phyloP scores from a whole-genome alignment of 805 yeast genomes.

The Kodamaea jinghongensis region DNA sequence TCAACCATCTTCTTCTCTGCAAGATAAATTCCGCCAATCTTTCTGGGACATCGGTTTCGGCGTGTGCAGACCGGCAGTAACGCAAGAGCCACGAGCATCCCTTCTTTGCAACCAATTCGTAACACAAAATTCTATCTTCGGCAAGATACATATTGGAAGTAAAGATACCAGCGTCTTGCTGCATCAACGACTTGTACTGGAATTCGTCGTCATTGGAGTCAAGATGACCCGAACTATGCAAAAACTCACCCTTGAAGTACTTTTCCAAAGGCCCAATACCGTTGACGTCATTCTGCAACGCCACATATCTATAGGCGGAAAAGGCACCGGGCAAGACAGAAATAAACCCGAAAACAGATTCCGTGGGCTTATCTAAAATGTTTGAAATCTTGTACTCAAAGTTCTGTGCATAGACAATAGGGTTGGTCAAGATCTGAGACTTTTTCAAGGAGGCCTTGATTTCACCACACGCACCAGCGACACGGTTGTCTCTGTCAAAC shows the following conservation, averaged over 20 bases:
- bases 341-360: constrained; percentile 62
- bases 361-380: constrained; percentile 65
- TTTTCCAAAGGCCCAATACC: constrained; percentile 62
- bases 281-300: constrained; percentile 52
- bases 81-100: constrained; percentile 59
- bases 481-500: constrained; percentile 53
- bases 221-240: constrained; percentile 54
- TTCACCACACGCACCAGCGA: constrained; percentile 75
- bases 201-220: constrained; percentile 56
- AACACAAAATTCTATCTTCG: constrained; percentile 66
- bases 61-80: constrained; percentile 60
- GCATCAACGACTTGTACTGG: constrained; percentile 34
- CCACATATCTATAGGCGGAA: constrained; percentile 60
- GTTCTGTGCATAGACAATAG: constrained; percentile 63
- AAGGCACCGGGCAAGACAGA: constrained; percentile 69
- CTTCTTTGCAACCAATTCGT: constrained; percentile 59
- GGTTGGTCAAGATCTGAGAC: constrained; percentile 50
- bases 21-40: constrained; percentile 58
- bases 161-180: constrained; percentile 53
- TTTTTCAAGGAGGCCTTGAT: constrained; percentile 56
- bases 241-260: constrained; percentile 64
- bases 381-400: constrained; percentile 68
- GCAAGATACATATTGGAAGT: constrained; percentile 69
- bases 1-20: constrained; percentile 68
- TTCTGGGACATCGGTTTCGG: constrained; percentile 70